Base-by-base conservation (phyloP, 345 rosid species). In the Combretum micranthum region DNA sequence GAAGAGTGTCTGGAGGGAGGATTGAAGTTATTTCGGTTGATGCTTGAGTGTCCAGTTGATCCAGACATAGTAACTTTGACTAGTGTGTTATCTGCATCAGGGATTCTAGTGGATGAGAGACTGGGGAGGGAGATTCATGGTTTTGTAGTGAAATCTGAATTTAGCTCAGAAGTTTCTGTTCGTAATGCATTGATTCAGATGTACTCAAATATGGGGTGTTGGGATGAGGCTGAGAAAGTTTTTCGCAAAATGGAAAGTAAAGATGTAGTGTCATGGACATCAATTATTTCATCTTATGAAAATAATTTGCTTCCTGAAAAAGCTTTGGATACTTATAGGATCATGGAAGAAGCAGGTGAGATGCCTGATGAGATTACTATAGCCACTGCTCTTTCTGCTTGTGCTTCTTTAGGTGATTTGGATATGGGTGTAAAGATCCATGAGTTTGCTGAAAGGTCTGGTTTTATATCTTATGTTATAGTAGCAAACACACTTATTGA, bases 1-100 rank as follows among this genome's bases (percentile, higher is more conserved):
- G 81, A 71, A 22, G 75, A 83, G 58, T 83, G 82, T 60, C 53
- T 72, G 32, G 76, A 78, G 72, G 96, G 96, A 52, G 96, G 96
- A 52, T 62, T 92, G 62, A 49, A 75, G 61, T 73, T 84, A 64
- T 92, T 92, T 59, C 69, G 78, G 60, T 56, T 37, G 64, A 84
- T 88, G 98, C 83, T 77, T 42, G 87, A 75, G 44, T 69, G 70
- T 56, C 77, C 82, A 2, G 58, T 86, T 70, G 85, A 80, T 55
- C 96, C 95, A 3, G 93, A 92, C 80, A 67, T 75, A 74, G 80
- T 83, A 91, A 88, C 96, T 19, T 69, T 92, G 96, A 86, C 91
- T 4, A 86, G 95, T 46, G 77, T 88, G 68, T 78, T 74, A 50
- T 84, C 80, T 67, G 79, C 82, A n/a, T 79, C 84, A 71, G 83